Evolutionary conservation across 2,329 filamentous ascomycete species (phyloP), one percentile per base, ranked within the genome.

Genomic region (Colletotrichum acutatum): DNA sequence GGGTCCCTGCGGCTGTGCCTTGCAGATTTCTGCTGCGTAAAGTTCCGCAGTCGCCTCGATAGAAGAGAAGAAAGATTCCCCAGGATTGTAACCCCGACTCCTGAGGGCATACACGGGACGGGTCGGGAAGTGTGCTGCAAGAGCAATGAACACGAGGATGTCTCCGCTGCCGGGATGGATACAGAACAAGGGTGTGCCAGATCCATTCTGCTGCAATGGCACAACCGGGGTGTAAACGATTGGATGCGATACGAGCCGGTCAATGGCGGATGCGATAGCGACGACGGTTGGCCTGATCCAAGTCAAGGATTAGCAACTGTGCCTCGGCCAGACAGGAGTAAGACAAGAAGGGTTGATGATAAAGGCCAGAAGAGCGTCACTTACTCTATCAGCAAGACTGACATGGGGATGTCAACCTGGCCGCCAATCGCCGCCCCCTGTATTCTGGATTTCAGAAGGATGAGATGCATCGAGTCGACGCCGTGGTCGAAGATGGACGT

Each of bases 21-120:
- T 22, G 37, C 82, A 81, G 64, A 88, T 84, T 0, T 80, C 78
- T 0, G 60, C 37, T 46, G 79, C 75, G 76, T 87, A 88, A 0
- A 77, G 81, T 3, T 72, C 66, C 2, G 84, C 77, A 3, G 79
- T 77, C 37, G 87, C 85, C 0, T 77, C 61, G 11, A 87, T 78
- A 37, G 49, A 72, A 0, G 58, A 53, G 75, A 86, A 86, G 54
- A 71, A 77, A 0, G 66, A 26, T 59, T 86, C 82, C 22, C 77
- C 78, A 3, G 74, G 57, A 57, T 84, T 68, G 71, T 68, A 84
- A 0, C 85, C 85, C 5, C 79, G 78, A 0, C 86, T 82, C 0
- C 85, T 81, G 2, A 88, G 75, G 1, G 84, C 85, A 74, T 86
- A 85, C 28, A 90, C 72, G 2, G 86, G 83, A 12, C 87, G 78